Evolutionary conservation across 768 basidiomycete species (phyloP), one percentile per base, ranked within the genome.

Genomic region (Amanita rimosa): DNA sequence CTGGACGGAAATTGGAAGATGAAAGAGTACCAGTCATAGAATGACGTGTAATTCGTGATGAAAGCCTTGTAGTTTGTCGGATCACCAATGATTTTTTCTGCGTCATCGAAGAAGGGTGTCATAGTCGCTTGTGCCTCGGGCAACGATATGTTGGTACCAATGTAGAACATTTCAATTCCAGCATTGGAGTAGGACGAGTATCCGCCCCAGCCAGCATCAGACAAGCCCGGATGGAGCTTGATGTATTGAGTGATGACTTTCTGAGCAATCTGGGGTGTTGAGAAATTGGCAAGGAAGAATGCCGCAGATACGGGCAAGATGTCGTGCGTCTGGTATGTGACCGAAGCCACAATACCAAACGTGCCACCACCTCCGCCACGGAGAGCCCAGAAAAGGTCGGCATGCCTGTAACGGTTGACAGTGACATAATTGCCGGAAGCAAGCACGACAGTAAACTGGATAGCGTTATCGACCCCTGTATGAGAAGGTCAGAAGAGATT

Each of bases 311-410:
- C 37, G 4, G 73, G 70, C 10, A 63, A 52, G 6, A 50, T 19
- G 3, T 69, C 65, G 46, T 75, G 64, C 0, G 71, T 73, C 45
- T 58, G 57, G 52, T 76, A 76, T 1, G 74, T 75, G 3, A 66
- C 68, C 1, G 69, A 70, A 2, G 67, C 67, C 44, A 77, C 60
- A 16, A 78, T 62, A 6, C 72, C 75, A 41, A 62, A 77, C 0
- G 72, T 76, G 6, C 70, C 65, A 5, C 74, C 44, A 13, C 44
- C 44, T 10, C 44, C 75, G 67, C 44, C 44, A 17, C 44, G 44
- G n/a, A n/a, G n/a, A n/a, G n/a, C n/a, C n/a, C n/a, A n/a, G n/a
- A 74, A 78, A 4, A 78, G 64, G 45, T 78, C 72, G 2, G 61
- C n/a, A 52, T 76, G 62, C 35, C 64, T 62, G 54, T 67, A 58